phyloP scores from a whole-genome alignment of 2,329 filamentous ascomycete species.

The Cladorrhinum sp. region DNA sequence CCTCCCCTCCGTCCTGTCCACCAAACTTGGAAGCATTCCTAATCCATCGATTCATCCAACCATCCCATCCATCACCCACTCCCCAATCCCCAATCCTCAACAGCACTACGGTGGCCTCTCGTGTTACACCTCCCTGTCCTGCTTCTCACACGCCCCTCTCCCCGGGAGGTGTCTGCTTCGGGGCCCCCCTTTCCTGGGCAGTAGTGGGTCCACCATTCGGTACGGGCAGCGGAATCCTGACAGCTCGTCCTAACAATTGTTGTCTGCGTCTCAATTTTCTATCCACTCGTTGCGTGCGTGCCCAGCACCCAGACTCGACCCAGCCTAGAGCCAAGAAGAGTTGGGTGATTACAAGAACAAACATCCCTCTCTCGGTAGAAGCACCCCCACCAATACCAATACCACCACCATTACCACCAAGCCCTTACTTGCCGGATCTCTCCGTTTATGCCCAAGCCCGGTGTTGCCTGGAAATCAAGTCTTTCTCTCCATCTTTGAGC shows the following conservation, averaged over 20 bases:
- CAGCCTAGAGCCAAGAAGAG: neutral
- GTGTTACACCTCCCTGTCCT: conserved; percentile 15
- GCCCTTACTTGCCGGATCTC: neutral
- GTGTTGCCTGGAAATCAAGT: no score
- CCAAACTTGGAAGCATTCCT: neutral
- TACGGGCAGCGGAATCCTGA: conserved; percentile 6
- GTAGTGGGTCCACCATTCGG: conserved; percentile 10
- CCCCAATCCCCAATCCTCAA: neutral
- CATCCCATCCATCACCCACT: no score
- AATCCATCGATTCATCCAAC: neutral
- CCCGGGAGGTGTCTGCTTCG: neutral
- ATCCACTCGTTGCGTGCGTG: conserved; percentile 5
- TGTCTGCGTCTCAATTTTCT: conserved; percentile 7
- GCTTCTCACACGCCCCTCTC: conserved; percentile 6
- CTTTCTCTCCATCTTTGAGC: neutral
- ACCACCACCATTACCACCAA: no score
- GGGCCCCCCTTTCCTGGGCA: neutral
- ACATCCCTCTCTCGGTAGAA: neutral
- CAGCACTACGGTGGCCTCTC: neutral
- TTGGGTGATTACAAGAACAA: neutral
- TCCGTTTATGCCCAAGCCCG: neutral
- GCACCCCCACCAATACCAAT: neutral
- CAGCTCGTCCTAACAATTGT: conserved; percentile 10
- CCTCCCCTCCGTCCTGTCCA: neutral
- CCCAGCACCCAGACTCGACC: neutral